These are phyloP conservation scores for Fusarium pseudocircinatum DNA, from an alignment of 2,329 filamentous ascomycete species.

Conservation along the genomic window DNA sequence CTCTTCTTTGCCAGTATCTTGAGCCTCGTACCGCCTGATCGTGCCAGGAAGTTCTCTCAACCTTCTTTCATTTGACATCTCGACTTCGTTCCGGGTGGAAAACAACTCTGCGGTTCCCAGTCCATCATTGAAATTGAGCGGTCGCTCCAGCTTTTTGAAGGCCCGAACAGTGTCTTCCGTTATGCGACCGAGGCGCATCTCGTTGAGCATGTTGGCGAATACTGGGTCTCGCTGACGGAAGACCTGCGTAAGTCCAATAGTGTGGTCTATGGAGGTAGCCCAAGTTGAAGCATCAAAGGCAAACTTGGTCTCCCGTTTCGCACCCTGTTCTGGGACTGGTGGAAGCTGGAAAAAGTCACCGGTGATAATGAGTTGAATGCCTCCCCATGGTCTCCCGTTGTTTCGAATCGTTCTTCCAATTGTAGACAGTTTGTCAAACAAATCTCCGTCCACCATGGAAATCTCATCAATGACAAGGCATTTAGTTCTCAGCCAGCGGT, in stretches of 20 bases:
- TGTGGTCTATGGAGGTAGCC: constrained; percentile 93
- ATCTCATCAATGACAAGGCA: constrained; percentile 93
- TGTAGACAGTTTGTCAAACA: constrained; percentile 95
- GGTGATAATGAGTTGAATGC: constrained; percentile 94
- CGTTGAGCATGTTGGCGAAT: constrained; percentile 95
- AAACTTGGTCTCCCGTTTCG: constrained; percentile 77
- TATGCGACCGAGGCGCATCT: constrained; percentile 91
- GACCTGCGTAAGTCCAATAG: constrained; percentile 92
- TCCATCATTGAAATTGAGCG: constrained; percentile 76
- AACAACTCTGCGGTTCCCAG: constrained; percentile 85
- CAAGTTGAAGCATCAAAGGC: constrained; percentile 93
- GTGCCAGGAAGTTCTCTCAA: constrained; percentile 78
- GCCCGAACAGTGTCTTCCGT: constrained; percentile 77
- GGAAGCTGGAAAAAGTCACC: constrained; percentile 98
- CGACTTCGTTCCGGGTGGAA: constrained; percentile 89
- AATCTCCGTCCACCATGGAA: constrained; percentile 96
- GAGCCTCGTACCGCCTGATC: constrained; percentile 73
- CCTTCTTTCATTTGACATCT: constrained; percentile 80
- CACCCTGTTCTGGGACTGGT: constrained; percentile 83
- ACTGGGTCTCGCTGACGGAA: constrained; percentile 92
- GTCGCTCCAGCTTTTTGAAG: constrained; percentile 78
- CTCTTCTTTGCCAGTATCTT: constrained; percentile 77
- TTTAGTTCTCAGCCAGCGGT: constrained; percentile 88
- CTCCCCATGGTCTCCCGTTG: constrained; percentile 92
- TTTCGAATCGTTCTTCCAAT: constrained; percentile 88